phyloP scores from a whole-genome alignment of 306 rosid genomes.

The Acmispon strigosus region DNA sequence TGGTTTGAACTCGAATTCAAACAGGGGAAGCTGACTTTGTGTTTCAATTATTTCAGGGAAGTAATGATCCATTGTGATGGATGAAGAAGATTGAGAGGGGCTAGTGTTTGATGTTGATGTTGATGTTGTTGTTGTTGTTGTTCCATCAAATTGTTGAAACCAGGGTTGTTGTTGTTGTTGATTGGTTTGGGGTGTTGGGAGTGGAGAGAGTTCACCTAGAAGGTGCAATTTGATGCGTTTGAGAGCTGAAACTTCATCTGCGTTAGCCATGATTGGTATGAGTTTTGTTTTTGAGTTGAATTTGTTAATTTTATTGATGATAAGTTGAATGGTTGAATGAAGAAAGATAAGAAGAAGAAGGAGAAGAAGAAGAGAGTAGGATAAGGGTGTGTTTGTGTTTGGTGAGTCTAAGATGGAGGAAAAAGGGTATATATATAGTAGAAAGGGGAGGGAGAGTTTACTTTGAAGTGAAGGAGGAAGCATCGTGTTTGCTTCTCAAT shows the following conservation, averaged over 20 bases:
- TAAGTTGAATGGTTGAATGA: not conserved
- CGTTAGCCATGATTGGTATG: slow-evolving; percentile 36
- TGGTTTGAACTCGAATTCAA: slow-evolving; percentile 38
- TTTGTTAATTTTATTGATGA: not conserved
- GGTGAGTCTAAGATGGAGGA: slow-evolving; percentile 13
- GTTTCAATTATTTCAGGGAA: slow-evolving; percentile 15
- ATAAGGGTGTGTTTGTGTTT: not conserved
- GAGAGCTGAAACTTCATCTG: slow-evolving; percentile 40
- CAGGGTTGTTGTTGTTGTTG: not conserved
- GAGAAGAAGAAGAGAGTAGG: not conserved
- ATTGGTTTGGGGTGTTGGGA: not conserved
- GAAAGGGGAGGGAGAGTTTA: not conserved
- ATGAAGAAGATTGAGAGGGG: slow-evolving; percentile 23
- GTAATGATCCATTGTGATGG: slow-evolving; percentile 23
- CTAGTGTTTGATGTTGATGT: not conserved
- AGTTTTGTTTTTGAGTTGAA: not conserved
- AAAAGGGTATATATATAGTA: slow-evolving; percentile 22
- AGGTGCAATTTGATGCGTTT: slow-evolving; percentile 55
- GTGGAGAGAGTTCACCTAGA: slow-evolving; percentile 61
- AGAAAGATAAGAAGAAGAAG: not conserved
- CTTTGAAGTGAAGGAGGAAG: slow-evolving; percentile 26
- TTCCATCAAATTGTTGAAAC: not conserved
- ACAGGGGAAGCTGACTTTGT: not conserved
- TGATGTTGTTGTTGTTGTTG: not conserved
- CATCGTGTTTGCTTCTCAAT: slow-evolving; percentile 16